Evolutionary conservation across 805 yeast species (phyloP), one percentile per base, ranked within the genome.

Genomic region (Candida fluviatilis): DNA sequence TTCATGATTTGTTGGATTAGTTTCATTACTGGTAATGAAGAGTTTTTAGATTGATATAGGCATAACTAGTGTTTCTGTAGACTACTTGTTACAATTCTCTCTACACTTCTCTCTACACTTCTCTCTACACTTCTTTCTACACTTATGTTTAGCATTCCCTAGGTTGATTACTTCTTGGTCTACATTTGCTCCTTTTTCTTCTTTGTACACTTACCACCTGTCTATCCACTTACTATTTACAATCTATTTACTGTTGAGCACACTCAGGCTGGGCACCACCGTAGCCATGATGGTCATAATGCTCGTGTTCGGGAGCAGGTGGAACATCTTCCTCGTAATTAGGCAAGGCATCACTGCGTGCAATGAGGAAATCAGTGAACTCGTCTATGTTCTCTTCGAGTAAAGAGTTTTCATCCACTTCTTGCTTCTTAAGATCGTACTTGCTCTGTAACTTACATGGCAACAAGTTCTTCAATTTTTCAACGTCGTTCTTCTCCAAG

Each of bases 401-500:
- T 35, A 61, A 49, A 14, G 64, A 48, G 24, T 52, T 57, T 12
- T 40, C 42, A 13, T 54, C 56, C 5, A 62, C 48, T 3, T 46
- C 36, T 37, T 58, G 62, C 31, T 46, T 54, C 31, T 42, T 44
- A 5, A 46, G 47, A 31, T 54, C 62, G 8, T 30, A 39, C 34
- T 54, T 54, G 35, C 46, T 54, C n/a, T 47, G 44, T 29, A 62
- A 49, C 2, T 52, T 61, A 40, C 41, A 58, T 3, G 85, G 89
- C 35, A 84, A 61, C 15, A 82, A 62, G 41, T 77, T 75, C 46
- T 64, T 69, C 37, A 84, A 62, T 43, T 71, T 75, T 17, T 60
- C 41, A 3, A 81, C 38, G 52, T 88, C 96, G 40, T 78, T 70
- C 50, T 73, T 76, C 56, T 88, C 96, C 47, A 76, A 59, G 51